Base-by-base conservation (phyloP, 352 stramenopile genomes). In the Phytophthora chlamydospora region DNA sequence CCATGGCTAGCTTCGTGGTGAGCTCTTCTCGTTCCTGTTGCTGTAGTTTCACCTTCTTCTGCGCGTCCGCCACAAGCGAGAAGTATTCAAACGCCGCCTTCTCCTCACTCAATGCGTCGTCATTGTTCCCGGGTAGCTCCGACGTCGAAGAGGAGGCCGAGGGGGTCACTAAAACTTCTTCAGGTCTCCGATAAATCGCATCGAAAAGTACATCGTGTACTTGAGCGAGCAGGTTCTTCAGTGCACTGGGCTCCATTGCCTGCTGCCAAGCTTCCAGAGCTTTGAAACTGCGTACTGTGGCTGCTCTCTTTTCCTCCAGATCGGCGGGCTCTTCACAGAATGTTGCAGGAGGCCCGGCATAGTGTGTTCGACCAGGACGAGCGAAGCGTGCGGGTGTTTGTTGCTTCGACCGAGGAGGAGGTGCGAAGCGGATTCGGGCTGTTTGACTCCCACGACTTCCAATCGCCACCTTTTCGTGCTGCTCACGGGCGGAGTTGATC, bases 1-100 rank as follows among this genome's bases (percentile, higher is more conserved):
- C 80, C 80, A 90, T 87, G 1, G 53, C 43, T 8, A 88, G 33
- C 29, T 80, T 64, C 0, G 68, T 76, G 1, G 33, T 42, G 5
- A 73, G 16, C 12, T 33, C 40, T 8, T 58, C 55, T 31, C 59
- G 65, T 40, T 66, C 59, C 27, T 66, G 29, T 13, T 61, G 41
- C 9, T 69, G 45, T n/a, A 58, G 10, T 17, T 59, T 59, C 21
- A 71, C 6, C 19, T 68, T 71, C 29, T 64, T 21, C n/a, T 71
- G 55, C 13, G 52, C 31, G 12, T 59, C 50, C 1, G 39, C 62
- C 33, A 71, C 54, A 16, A 75, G 36, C 10, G 47, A 57, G 10
- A 75, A 71, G 27, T 68, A 75, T 24, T 71, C 61, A 2, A 36
- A 11, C 8, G 8, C 12, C 1, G 31, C 10, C 1, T 14, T 36